A percentile compares a stretch with the other conserved stretches of the same genome.
phyloP scores from a whole-genome alignment of 257 asterid genomes.

The Hygrophila difformis region DNA sequence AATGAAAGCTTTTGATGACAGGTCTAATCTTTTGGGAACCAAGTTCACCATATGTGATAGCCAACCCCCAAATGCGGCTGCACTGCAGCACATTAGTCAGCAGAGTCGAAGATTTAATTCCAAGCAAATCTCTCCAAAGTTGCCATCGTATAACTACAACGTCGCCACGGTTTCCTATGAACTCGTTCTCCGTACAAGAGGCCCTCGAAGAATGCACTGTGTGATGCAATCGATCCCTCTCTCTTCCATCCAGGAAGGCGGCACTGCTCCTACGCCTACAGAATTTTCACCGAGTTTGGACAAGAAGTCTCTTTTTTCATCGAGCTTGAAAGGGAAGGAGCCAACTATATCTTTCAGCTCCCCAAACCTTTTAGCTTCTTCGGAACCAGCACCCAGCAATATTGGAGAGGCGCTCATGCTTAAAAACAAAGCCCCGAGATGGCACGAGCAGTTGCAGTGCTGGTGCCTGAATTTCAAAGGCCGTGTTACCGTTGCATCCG shows the following conservation, averaged over 20 bases:
- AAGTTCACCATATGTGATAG: conserved; percentile 78
- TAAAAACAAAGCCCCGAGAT: conserved; percentile 78
- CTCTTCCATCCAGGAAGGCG: conserved; percentile 77
- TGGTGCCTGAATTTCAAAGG: conserved; percentile 95
- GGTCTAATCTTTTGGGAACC: conserved; percentile 91
- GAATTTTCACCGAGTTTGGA: conserved; percentile 39
- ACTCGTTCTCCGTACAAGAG: conserved; percentile 87
- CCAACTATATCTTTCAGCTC: conserved; percentile 20
- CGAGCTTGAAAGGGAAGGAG: conserved; percentile 26
- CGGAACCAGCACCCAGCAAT: not conserved
- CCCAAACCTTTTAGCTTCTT: conserved; percentile 18
- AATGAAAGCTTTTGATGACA: conserved; percentile 22
- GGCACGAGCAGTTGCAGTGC: conserved; percentile 95
- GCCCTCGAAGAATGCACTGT: conserved; percentile 86
- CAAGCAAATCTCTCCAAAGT: conserved; percentile 73
- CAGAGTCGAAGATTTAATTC: conserved; percentile 59
- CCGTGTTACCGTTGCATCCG: conserved; percentile 94
- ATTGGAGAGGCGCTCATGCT: conserved; percentile 47
- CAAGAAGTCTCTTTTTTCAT: conserved; percentile 26
- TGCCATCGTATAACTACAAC: conserved; percentile 62
- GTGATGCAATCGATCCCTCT: conserved; percentile 65
- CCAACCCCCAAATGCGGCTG: conserved; percentile 54
- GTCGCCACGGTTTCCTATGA: conserved; percentile 62
- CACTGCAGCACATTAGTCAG: conserved; percentile 28
- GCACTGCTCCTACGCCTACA: conserved; percentile 74